Evolutionary conservation across 164 flowering plant species (phyloP).

Genomic region (grape (Vitis vinifera)): DNA sequence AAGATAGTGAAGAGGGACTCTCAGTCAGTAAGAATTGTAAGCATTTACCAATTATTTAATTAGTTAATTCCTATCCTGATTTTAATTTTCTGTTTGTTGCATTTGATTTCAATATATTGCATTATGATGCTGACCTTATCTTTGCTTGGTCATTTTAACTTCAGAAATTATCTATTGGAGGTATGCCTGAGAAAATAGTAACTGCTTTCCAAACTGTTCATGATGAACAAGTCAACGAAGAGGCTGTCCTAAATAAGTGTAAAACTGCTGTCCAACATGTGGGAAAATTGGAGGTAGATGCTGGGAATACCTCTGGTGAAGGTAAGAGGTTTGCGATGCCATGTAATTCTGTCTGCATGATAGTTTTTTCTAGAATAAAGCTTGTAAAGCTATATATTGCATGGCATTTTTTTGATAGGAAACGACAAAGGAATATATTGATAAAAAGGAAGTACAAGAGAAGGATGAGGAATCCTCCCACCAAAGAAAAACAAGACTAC

Average conservation of each 20-base stretch:
- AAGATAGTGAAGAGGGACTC: slow-evolving; percentile 85
- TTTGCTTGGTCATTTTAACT: slow-evolving; percentile 8
- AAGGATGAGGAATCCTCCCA: too few relatives aligned
- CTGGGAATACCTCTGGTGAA: slow-evolving; percentile 37
- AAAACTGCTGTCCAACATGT: slow-evolving; percentile 40
- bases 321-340: slow-evolving; percentile 38
- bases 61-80: background rate
- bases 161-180: slow-evolving; percentile 91
- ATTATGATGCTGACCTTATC: slow-evolving; percentile 1
- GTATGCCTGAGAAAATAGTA: slow-evolving; percentile 77
- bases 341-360: background rate
- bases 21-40: slow-evolving; percentile 76
- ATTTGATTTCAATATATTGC: background rate
- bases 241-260: slow-evolving; percentile 59
- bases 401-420: background rate
- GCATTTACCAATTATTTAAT: slow-evolving; percentile 16
- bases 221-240: slow-evolving; percentile 66
- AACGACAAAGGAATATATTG: too few relatives aligned
- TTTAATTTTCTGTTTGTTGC: background rate
- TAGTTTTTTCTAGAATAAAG: background rate
- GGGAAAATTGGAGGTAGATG: slow-evolving; percentile 57
- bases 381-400: background rate
- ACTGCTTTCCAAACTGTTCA: slow-evolving; percentile 69
- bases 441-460: too few relatives aligned
- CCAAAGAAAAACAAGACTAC: too few relatives aligned